Percentiles rank a stretch among this genome's conserved stretches.
These are phyloP conservation scores for Nitzschia sp. DNA, from an alignment of 108 stramenopile genomes.

Conservation along the genomic window DNA sequence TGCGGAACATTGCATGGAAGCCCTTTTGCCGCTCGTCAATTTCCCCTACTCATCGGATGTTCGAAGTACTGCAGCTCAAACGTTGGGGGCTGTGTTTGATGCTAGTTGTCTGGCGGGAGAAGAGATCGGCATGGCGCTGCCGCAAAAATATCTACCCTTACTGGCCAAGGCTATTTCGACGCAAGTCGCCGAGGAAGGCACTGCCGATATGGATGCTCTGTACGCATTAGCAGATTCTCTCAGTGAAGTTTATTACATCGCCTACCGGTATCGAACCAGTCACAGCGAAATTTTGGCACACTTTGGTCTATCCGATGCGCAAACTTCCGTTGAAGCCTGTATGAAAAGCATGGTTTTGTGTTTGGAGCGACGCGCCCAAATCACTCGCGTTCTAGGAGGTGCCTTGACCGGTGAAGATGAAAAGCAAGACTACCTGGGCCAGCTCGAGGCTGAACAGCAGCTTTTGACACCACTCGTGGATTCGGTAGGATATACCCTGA, in stretches of 20 bases:
- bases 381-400: constrained; percentile 36
- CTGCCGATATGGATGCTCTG: constrained; percentile 64
- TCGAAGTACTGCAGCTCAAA: constrained; percentile 66
- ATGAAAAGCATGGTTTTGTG: constrained; percentile 60
- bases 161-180: constrained; percentile 43
- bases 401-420: constrained; percentile 61
- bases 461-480: constrained; percentile 78
- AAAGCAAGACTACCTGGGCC: constrained; percentile 49
- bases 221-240: constrained; percentile 73
- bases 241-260: constrained; percentile 68
- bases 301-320: constrained; percentile 46
- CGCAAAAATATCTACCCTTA: constrained; percentile 43
- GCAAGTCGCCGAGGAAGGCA: constrained; percentile 62
- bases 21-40: constrained; percentile 56
- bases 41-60: constrained; percentile 81
- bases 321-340: constrained; percentile 43
- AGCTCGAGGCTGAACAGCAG: constrained; percentile 46
- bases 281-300: constrained; percentile 20
- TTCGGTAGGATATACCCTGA: constrained; percentile 78
- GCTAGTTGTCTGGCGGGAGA: constrained; percentile 58
- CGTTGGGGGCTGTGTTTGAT: constrained; percentile 78
- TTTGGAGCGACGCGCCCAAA: constrained; percentile 52
- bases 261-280: constrained; percentile 36
- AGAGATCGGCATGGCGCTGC: constrained; percentile 32
- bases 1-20: constrained; percentile 45